These are phyloP conservation scores for Alternaria viburni DNA, from an alignment of 2,329 filamentous ascomycete genomes.

Conservation along the genomic window DNA sequence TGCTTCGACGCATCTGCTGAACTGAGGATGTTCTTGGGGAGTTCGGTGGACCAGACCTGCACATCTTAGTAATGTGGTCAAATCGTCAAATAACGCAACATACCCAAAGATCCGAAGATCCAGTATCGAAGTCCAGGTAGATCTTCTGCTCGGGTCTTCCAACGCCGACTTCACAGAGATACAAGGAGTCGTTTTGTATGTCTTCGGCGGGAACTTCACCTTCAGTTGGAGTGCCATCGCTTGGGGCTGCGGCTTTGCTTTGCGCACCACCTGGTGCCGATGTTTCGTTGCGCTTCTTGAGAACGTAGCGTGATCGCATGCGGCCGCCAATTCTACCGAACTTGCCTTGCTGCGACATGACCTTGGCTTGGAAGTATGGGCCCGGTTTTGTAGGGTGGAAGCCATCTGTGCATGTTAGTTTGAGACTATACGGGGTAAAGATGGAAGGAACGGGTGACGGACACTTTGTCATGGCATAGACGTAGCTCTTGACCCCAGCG, in stretches of 20 bases:
- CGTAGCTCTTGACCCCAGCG: slow-evolving; percentile 23
- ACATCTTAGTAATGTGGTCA: background rate
- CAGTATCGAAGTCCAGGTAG: slow-evolving; percentile 74
- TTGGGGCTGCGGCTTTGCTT: slow-evolving; percentile 4
- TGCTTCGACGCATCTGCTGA: slow-evolving; percentile 58
- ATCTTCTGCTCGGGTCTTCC: slow-evolving; percentile 63
- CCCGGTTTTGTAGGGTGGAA: slow-evolving; percentile 34
- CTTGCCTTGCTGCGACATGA: slow-evolving; percentile 27
- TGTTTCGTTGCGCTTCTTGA: slow-evolving; percentile 20
- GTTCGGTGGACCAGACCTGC: slow-evolving; percentile 33
- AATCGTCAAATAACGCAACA: background rate
- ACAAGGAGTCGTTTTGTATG: slow-evolving; percentile 38
- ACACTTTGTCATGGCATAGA: slow-evolving; percentile 29
- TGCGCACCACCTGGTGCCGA: background rate
- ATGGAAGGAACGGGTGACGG: background rate
- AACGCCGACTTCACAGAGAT: slow-evolving; percentile 62
- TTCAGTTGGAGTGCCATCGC: background rate
- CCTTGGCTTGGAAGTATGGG: slow-evolving; percentile 31
- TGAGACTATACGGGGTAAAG: background rate
- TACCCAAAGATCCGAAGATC: slow-evolving; percentile 67
- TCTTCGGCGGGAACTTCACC: slow-evolving; percentile 30
- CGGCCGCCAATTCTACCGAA: slow-evolving; percentile 29
- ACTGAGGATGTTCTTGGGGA: slow-evolving; percentile 30
- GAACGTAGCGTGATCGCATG: slow-evolving; percentile 27
- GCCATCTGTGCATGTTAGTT: slow-evolving; percentile 19